A percentile compares a stretch with the other conserved stretches of the same genome.
Conservation (phyloP, 78 protist species). For the Mantamonas sphyraenae region DNA sequence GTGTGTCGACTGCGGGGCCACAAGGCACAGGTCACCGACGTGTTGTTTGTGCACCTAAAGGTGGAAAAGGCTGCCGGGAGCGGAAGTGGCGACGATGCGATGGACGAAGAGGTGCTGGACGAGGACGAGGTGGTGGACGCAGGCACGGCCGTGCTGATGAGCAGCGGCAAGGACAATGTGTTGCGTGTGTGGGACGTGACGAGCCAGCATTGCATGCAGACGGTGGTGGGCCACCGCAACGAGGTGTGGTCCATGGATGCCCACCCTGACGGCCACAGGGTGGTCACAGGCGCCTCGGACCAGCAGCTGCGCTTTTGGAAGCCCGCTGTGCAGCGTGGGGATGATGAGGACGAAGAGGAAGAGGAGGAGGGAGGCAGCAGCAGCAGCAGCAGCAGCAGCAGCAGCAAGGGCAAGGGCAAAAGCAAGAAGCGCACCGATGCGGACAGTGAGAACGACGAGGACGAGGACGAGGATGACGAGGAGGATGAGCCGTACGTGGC, state of each 20-base stretch:
- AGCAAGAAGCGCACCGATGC: not conserved
- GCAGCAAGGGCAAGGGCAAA: too few species aligned
- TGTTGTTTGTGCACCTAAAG: too few species aligned
- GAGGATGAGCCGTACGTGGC: too few species aligned
- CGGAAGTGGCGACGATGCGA: too few species aligned
- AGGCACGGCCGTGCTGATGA: not conserved
- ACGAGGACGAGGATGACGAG: too few species aligned
- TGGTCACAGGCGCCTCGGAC: slow-evolving; percentile 45
- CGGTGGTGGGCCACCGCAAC: slow-evolving; percentile 63
- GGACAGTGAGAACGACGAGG: not conserved
- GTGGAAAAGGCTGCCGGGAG: too few species aligned
- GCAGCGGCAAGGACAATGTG: not conserved
- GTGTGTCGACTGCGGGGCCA: slow-evolving; percentile 60
- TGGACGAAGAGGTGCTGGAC: too few species aligned
- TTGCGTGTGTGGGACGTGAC: slow-evolving; percentile 74
- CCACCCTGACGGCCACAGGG: not conserved
- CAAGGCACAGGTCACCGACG: slow-evolving; percentile 52
- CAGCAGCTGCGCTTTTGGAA: slow-evolving; percentile 35
- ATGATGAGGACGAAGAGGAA: too few species aligned
- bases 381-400: too few species aligned
- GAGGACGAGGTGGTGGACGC: not conserved
- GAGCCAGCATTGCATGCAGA: slow-evolving; percentile 73
- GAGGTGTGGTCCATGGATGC: slow-evolving; percentile 59
- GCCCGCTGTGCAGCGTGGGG: too few species aligned
- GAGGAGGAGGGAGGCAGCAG: too few species aligned